These are phyloP conservation scores for Coniella vitis DNA, from an alignment of 2,329 filamentous ascomycete species.

Conservation along the genomic window DNA sequence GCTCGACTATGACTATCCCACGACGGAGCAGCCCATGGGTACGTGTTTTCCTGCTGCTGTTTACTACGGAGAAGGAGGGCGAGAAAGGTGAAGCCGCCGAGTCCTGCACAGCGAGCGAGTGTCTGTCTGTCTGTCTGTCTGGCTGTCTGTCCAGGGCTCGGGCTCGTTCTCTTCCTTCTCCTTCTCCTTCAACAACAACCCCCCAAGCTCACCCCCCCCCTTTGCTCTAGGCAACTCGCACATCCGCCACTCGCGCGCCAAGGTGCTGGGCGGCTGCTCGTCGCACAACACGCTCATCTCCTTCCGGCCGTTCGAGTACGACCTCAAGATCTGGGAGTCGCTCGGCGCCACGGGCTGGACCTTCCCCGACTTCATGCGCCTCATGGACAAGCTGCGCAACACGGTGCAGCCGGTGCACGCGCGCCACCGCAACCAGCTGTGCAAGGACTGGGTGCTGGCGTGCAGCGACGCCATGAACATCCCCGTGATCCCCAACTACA, in stretches of 20 bases:
- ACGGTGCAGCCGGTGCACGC: conserved; percentile 84
- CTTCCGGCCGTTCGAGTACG: conserved; percentile 85
- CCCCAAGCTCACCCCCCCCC: too few relatives aligned
- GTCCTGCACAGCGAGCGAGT: not conserved
- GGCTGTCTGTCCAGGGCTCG: conserved; percentile 12
- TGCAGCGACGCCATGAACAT: conserved; percentile 75
- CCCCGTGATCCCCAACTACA: conserved; percentile 79
- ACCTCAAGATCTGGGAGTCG: conserved; percentile 76
- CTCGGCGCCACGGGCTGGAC: conserved; percentile 80
- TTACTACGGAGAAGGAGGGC: too few relatives aligned
- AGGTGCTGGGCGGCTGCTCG: conserved; percentile 87
- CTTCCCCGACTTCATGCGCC: conserved; percentile 62
- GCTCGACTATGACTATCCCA: conserved; percentile 86
- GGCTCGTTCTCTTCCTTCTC: not conserved
- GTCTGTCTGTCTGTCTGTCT: not conserved
- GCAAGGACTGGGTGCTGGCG: conserved; percentile 80
- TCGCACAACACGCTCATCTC: conserved; percentile 93
- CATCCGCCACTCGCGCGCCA: conserved; percentile 86
- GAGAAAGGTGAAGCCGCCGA: too few relatives aligned
- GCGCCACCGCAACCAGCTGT: conserved; percentile 82
- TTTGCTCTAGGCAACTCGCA: conserved; percentile 67
- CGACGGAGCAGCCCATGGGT: conserved; percentile 79
- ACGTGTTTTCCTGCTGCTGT: too few relatives aligned
- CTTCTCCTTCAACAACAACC: too few relatives aligned
- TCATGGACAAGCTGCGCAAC: conserved; percentile 76